Conservation (phyloP, 2,329 filamentous ascomycete genomes). For the Fusarium sp. region DNA sequence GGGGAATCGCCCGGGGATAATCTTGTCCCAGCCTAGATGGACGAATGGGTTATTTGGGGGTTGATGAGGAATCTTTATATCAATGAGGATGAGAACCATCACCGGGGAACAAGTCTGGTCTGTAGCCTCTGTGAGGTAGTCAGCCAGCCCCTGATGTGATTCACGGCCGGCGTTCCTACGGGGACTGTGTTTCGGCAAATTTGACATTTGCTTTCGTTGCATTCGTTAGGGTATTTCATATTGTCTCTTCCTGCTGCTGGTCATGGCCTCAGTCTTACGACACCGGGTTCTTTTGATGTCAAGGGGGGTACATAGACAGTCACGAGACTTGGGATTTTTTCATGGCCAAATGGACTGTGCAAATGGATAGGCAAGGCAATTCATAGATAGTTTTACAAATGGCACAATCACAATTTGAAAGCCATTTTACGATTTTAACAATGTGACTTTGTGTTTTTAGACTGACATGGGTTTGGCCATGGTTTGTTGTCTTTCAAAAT, state of each 20-base stretch:
- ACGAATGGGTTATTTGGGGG: slow-evolving; percentile 45
- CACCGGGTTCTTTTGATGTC: slow-evolving; percentile 12
- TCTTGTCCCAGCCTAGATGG: slow-evolving; percentile 50
- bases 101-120: slow-evolving; percentile 39
- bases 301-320: slow-evolving; percentile 23
- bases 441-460: neutral
- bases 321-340: slow-evolving; percentile 15
- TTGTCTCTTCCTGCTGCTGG: slow-evolving; percentile 31
- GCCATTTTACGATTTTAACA: slow-evolving; percentile 12
- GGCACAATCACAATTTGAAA: slow-evolving; percentile 49
- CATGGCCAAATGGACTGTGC: slow-evolving; percentile 24
- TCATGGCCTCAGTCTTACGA: slow-evolving; percentile 7
- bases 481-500: too few relatives aligned
- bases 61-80: slow-evolving; percentile 50
- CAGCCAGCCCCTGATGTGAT: slow-evolving; percentile 43
- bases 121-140: slow-evolving; percentile 46
- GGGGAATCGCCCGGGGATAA: slow-evolving; percentile 46
- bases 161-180: slow-evolving; percentile 48
- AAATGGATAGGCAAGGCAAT: slow-evolving; percentile 31
- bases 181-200: slow-evolving; percentile 50
- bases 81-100: slow-evolving; percentile 50
- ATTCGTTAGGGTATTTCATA: slow-evolving; percentile 45
- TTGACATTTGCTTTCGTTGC: slow-evolving; percentile 51
- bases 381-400: slow-evolving; percentile 52
- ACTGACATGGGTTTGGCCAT: too few relatives aligned